These are phyloP conservation scores for Arthrobotrys sinensis DNA, from an alignment of 2,329 filamentous ascomycete genomes.

Conservation along the genomic window DNA sequence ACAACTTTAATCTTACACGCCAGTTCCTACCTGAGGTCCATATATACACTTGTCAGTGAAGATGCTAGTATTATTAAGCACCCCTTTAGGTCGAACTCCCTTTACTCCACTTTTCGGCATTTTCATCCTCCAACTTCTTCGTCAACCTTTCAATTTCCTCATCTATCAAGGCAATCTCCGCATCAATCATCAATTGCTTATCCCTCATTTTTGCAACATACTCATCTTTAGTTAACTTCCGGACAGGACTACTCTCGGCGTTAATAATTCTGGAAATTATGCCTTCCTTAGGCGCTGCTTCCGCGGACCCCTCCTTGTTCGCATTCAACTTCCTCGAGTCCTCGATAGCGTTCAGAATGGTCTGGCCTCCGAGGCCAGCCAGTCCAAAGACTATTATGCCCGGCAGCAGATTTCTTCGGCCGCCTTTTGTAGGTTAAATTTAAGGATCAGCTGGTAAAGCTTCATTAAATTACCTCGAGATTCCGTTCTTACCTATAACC, in stretches of 20 bases:
- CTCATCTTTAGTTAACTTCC: conserved; percentile 35
- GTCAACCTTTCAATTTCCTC: conserved; percentile 52
- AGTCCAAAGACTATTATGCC: conserved; percentile 48
- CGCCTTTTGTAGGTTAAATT: conserved; percentile 26
- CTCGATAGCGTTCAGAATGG: conserved; percentile 25
- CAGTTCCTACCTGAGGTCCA: background rate
- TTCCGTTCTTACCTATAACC: conserved; percentile 35
- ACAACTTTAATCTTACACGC: conserved; percentile 14
- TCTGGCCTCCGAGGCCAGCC: conserved; percentile 26
- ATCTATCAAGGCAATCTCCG: conserved; percentile 53
- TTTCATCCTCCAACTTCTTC: conserved; percentile 21
- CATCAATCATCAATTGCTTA: conserved; percentile 46
- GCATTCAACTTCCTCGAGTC: background rate
- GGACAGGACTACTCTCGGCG: conserved; percentile 41
- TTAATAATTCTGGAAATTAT: conserved; percentile 38
- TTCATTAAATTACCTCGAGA: background rate
- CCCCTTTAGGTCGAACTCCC: background rate
- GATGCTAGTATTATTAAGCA: background rate
- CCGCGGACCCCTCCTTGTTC: background rate
- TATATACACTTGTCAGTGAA: background rate
- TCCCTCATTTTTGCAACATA: conserved; percentile 43
- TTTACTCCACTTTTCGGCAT: background rate
- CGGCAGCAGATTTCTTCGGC: conserved; percentile 39
- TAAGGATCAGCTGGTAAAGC: background rate
- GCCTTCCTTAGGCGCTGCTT: conserved; percentile 9